Evolutionary conservation across 2,329 filamentous ascomycete species (phyloP), one percentile per base, ranked within the genome.

Genomic region (Trichoderma cornu-damae): DNA sequence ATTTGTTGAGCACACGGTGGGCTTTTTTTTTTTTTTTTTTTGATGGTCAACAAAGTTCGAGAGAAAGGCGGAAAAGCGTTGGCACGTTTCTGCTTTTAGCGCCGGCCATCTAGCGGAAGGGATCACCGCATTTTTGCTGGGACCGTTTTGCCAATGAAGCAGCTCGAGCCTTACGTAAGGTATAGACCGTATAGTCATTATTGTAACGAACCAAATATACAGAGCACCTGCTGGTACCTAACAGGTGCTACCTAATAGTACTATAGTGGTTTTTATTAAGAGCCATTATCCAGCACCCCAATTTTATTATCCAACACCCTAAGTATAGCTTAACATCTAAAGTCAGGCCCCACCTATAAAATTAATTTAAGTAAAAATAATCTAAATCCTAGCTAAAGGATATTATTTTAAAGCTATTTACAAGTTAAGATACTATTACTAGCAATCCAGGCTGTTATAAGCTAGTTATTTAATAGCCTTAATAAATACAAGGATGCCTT

Each of bases 1-100:
- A 58, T 53, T 58, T 53, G 56, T 58, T 58, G 56, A 51, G 56
- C 48, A 43, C 8, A 16, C 20, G 14, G 28, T 43, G 38, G 49
- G 26, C 26, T 37, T 37, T n/a, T n/a, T n/a, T n/a, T n/a, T n/a
- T n/a, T n/a, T n/a, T n/a, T n/a, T 49, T 40, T 30, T 28, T 35
- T 32, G 38, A 34, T 51, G 26, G 32, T 40, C 46, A 57, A 50
- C 46, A 57, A 50, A 34, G 34, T 16, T 34, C 30, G 51, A 46
- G 14, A 16, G 37, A 28, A 16, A 52, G 16, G 50, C 38, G 50
- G 28, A 30, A 6, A 30, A 30, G 28, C 28, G 28, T 30, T 9
- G 9, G 28, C 40, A 12, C 4, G 16, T 20, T 9, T 9, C n/a
- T 35, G n/a, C n/a, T 28, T 12, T 53, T 53, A 53, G 50, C 50